These are phyloP conservation scores for Globisporangium orthogonon DNA, from an alignment of 352 stramenopile genomes.

Conservation along the genomic window DNA sequence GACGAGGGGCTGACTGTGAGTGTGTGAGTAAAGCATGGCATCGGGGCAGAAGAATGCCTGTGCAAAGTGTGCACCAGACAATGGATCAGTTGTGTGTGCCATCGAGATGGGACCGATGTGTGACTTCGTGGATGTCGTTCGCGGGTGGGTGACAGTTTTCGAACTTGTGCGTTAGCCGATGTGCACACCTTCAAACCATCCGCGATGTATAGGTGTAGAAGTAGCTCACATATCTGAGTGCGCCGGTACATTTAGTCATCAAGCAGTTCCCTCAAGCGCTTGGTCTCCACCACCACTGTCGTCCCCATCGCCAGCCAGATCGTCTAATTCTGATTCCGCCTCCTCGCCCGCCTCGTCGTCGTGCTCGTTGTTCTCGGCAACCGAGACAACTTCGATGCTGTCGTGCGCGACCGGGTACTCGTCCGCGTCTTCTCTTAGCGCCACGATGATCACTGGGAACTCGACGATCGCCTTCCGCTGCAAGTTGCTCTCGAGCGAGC, in stretches of 20 bases:
- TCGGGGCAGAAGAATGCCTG: too few relatives aligned
- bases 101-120: too few relatives aligned
- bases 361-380: slow-evolving; percentile 2
- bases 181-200: too few relatives aligned
- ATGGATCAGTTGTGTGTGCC: too few relatives aligned
- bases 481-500: slow-evolving; percentile 61
- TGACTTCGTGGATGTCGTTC: too few relatives aligned
- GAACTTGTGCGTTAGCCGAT: too few relatives aligned
- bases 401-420: slow-evolving; percentile 61
- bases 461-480: slow-evolving; percentile 77
- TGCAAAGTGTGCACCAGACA: background rate
- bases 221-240: too few relatives aligned
- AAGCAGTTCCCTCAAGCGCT: background rate
- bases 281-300: background rate
- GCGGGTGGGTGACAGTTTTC: too few relatives aligned
- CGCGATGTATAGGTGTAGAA: too few relatives aligned
- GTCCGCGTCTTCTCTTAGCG: slow-evolving; percentile 29
- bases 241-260: too few relatives aligned
- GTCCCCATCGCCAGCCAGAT: background rate
- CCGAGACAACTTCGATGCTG: slow-evolving; percentile 50
- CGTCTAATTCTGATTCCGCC: background rate
- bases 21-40: background rate
- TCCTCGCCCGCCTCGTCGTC: slow-evolving; percentile 5
- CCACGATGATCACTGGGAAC: slow-evolving; percentile 69
- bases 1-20: background rate